These are phyloP conservation scores for Aspergillus taichungensis DNA, from an alignment of 495 filamentous ascomycete species.

Conservation along the genomic window DNA sequence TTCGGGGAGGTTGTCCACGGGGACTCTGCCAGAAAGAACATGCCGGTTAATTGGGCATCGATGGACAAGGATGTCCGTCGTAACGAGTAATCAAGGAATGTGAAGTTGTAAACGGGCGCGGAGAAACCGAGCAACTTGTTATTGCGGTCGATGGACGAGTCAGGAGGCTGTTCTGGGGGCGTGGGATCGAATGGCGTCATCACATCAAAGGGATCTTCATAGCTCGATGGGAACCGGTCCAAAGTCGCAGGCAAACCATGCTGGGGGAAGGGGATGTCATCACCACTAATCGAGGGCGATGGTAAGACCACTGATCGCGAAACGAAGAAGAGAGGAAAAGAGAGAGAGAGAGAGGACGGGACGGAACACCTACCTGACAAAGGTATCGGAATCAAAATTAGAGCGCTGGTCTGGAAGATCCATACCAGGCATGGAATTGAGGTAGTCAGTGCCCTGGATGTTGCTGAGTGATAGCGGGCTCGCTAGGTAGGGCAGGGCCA, in stretches of 20 bases:
- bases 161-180: constrained; percentile 29
- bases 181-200: constrained; percentile 43
- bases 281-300: constrained; percentile 14
- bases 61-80: constrained; percentile 53
- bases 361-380: constrained; percentile 41
- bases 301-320: constrained; percentile 1
- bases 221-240: constrained; percentile 42
- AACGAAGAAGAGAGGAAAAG: background rate
- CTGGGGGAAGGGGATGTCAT: constrained; percentile 35
- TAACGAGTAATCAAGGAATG: constrained; percentile 59
- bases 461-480: constrained; percentile 45
- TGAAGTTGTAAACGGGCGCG: constrained; percentile 56
- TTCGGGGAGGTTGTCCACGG: constrained; percentile 59
- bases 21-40: constrained; percentile 90
- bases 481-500: constrained; percentile 54
- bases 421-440: constrained; percentile 42
- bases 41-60: constrained; percentile 80
- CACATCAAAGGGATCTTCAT: constrained; percentile 59
- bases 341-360: background rate
- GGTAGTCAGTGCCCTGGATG: constrained; percentile 45
- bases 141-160: constrained; percentile 54
- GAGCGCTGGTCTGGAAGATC: constrained; percentile 47
- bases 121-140: constrained; percentile 78
- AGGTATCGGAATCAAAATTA: constrained; percentile 51
- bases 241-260: constrained; percentile 23